phyloP scores from a whole-genome alignment of 345 rosid genomes.

The Gossypium sturtianum region DNA sequence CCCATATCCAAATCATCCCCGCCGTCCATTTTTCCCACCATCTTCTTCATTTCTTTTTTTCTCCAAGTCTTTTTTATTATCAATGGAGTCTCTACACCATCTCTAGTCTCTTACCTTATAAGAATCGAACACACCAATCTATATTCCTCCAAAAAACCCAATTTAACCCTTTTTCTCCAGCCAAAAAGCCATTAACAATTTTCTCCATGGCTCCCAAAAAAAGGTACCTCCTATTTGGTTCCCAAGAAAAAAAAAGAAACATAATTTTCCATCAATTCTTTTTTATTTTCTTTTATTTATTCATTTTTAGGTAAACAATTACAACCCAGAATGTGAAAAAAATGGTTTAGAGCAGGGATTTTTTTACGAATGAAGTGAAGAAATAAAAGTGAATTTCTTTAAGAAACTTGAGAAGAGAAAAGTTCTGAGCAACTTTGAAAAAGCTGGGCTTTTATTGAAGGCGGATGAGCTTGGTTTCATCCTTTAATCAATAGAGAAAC shows the following conservation, averaged over 20 bases:
- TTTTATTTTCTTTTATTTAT: too few species aligned
- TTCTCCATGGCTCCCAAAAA: slow-evolving; percentile 71
- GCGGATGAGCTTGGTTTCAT: slow-evolving; percentile 56
- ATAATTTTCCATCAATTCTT: background rate
- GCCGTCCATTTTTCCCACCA: too few species aligned
- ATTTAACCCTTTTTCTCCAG: slow-evolving; percentile 15
- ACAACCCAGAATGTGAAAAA: slow-evolving; percentile 63
- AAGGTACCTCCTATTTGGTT: slow-evolving; percentile 37
- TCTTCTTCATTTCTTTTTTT: too few species aligned
- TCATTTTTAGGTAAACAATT: slow-evolving; percentile 56
- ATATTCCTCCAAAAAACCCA: slow-evolving; percentile 27
- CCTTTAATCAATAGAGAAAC: too few species aligned
- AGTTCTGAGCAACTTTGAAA: slow-evolving; percentile 81
- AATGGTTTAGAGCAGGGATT: slow-evolving; percentile 86
- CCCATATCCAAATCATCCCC: too few species aligned
- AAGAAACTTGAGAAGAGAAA: slow-evolving; percentile 82
- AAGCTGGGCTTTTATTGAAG: slow-evolving; percentile 69
- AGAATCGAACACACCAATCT: slow-evolving; percentile 19
- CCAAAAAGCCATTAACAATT: slow-evolving; percentile 35
- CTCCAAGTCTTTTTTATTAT: too few species aligned
- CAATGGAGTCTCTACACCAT: slow-evolving; percentile 27
- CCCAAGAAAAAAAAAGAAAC: background rate
- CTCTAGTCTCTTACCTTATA: slow-evolving; percentile 39
- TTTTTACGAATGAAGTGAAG: slow-evolving; percentile 74
- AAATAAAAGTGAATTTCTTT: slow-evolving; percentile 75